Evolutionary conservation across 2,329 filamentous ascomycete species (phyloP).

Genomic region (Curvularia lunata): DNA sequence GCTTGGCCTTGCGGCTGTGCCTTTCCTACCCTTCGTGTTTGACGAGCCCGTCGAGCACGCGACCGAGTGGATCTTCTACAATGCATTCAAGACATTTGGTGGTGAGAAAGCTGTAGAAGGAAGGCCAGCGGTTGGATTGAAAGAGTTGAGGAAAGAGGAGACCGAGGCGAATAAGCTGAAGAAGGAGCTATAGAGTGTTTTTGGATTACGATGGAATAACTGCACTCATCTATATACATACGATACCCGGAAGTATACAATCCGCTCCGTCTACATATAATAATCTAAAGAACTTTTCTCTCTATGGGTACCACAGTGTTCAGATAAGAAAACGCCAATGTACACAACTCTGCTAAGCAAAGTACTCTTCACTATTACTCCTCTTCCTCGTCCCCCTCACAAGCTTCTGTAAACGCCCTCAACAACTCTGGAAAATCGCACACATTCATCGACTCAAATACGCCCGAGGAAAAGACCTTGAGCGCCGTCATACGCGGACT

Average conservation of each 20-base stretch:
- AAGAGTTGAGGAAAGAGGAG: constrained; percentile 46
- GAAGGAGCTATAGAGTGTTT: constrained; percentile 47
- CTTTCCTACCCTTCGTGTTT: constrained; percentile 82
- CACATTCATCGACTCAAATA: constrained; percentile 62
- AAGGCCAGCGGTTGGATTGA: constrained; percentile 47
- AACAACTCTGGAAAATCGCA: constrained; percentile 57
- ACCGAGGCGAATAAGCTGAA: constrained; percentile 38
- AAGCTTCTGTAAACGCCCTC: constrained; percentile 22
- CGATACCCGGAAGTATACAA: constrained; percentile 3
- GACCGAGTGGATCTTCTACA: constrained; percentile 89
- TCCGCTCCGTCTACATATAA: constrained; percentile 13
- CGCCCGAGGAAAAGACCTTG: constrained; percentile 54
- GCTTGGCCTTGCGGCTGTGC: constrained; percentile 71
- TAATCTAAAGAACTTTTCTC: neutral
- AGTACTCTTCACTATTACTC: neutral
- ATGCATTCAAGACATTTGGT: constrained; percentile 75
- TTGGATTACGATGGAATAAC: neutral
- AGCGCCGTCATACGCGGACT: constrained; percentile 61
- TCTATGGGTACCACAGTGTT: neutral
- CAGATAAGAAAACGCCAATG: neutral
- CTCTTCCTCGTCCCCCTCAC: constrained; percentile 2
- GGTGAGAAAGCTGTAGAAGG: constrained; percentile 64
- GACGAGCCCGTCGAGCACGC: constrained; percentile 92
- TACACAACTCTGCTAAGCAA: neutral
- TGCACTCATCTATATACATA: neutral